phyloP scores from a whole-genome alignment of 805 yeast genomes.

The Schwanniomyces vanrijiae region DNA sequence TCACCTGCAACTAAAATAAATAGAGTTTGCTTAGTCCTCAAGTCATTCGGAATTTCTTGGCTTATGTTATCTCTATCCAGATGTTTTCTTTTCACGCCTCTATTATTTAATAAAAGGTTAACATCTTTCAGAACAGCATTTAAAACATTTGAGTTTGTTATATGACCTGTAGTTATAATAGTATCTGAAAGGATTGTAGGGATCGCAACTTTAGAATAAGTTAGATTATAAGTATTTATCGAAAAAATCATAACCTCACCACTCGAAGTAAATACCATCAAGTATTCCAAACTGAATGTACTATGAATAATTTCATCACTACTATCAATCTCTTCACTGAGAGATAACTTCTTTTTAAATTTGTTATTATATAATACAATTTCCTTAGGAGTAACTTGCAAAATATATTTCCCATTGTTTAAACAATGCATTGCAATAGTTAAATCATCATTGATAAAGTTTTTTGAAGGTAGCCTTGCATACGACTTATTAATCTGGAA shows the following conservation, averaged over 20 bases:
- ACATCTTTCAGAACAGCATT: conserved; percentile 32
- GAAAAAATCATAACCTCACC: conserved; percentile 66
- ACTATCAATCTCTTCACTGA: conserved; percentile 34
- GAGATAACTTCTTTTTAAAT: conserved; percentile 52
- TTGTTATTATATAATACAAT: conserved; percentile 59
- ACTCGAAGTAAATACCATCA: conserved; percentile 61
- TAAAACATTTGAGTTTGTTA: conserved; percentile 45
- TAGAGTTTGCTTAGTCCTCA: conserved; percentile 34
- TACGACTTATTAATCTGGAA: conserved; percentile 64
- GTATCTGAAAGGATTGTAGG: conserved; percentile 44
- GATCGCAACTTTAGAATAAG: conserved; percentile 32
- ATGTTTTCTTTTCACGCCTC: conserved; percentile 31
- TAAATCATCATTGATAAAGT: conserved; percentile 59
- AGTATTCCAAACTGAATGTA: conserved; percentile 59
- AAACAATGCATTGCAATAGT: conserved; percentile 70
- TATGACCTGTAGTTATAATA: conserved; percentile 70
- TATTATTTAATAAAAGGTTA: conserved; percentile 20
- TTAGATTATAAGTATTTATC: conserved; percentile 38
- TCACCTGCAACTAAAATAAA: conserved; percentile 76
- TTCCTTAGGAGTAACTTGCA: conserved; percentile 72
- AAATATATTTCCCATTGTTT: conserved; percentile 53
- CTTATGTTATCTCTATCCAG: neutral
- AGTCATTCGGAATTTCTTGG: conserved; percentile 5
- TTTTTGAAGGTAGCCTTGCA: conserved; percentile 58
- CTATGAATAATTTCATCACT: conserved; percentile 65